phyloP scores from a whole-genome alignment of 2,329 filamentous ascomycete species.

The Sclerotinia glacialis region DNA sequence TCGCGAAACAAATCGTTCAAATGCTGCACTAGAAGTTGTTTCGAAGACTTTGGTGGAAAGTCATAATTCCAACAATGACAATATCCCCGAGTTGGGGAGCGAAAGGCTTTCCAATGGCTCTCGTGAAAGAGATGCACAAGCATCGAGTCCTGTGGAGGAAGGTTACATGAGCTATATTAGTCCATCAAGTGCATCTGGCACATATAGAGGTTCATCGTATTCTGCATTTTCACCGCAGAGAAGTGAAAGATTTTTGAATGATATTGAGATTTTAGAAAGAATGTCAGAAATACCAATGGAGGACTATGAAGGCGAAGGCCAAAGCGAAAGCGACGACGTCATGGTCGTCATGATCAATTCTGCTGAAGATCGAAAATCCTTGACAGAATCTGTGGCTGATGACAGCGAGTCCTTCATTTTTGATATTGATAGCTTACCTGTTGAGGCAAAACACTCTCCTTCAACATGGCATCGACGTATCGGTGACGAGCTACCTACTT shows the following conservation, averaged over 20 bases:
- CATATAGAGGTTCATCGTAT: constrained; percentile 51
- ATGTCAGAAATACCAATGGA: neutral
- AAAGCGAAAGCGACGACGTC: constrained; percentile 40
- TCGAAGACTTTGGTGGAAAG: constrained; percentile 6
- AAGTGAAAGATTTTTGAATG: constrained; percentile 7
- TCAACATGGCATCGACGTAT: constrained; percentile 54
- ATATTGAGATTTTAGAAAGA: neutral
- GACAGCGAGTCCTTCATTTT: constrained; percentile 37
- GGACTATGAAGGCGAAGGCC: constrained; percentile 28
- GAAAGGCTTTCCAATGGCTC: neutral
- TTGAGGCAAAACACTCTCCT: neutral
- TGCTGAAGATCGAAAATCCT: constrained; percentile 29
- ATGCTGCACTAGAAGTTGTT: constrained; percentile 25
- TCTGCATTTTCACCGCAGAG: constrained; percentile 49
- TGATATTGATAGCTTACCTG: constrained; percentile 30
- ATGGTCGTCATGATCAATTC: constrained; percentile 49
- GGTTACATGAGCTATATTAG: constrained; percentile 28
- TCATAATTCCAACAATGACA: constrained; percentile 12
- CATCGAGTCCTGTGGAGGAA: constrained; percentile 39
- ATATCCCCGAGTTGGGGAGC: constrained; percentile 38
- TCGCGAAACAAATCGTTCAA: constrained; percentile 34
- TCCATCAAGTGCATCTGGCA: constrained; percentile 45
- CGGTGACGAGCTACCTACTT: constrained; percentile 57
- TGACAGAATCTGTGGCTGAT: constrained; percentile 29
- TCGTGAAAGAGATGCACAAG: neutral